Evolutionary conservation across 768 basidiomycete genomes (phyloP).

Genomic region (Nidularia pulvinata): DNA sequence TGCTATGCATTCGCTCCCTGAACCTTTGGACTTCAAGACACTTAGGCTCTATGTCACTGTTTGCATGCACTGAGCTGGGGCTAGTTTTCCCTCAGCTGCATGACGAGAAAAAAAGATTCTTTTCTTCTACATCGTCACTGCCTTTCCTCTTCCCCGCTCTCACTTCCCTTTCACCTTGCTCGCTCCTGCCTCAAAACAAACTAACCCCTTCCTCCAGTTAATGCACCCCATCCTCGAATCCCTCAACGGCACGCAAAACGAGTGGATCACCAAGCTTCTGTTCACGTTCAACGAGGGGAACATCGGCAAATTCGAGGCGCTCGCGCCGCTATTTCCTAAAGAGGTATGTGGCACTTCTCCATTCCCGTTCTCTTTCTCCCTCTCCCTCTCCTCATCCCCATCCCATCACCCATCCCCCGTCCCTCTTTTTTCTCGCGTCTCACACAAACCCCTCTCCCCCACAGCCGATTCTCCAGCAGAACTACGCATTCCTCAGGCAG

Average conservation of each 20-base stretch:
- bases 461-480: conserved; percentile 91
- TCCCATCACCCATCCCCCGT: too few relatives aligned
- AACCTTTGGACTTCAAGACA: too few relatives aligned
- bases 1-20: too few relatives aligned
- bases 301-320: conserved; percentile 94
- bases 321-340: conserved; percentile 83
- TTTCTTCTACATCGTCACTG: too few relatives aligned
- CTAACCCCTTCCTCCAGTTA: background rate
- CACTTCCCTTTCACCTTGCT: too few relatives aligned
- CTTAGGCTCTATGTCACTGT: too few relatives aligned
- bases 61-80: too few relatives aligned
- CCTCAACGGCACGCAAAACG: conserved; percentile 78
- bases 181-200: background rate
- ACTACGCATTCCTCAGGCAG: conserved; percentile 90
- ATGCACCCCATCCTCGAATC: conserved; percentile 96
- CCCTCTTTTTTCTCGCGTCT: background rate
- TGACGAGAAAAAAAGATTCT: too few relatives aligned
- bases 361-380: too few relatives aligned
- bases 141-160: too few relatives aligned
- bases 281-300: conserved; percentile 98
- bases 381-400: too few relatives aligned
- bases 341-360: conserved; percentile 80
- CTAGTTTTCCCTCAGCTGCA: too few relatives aligned
- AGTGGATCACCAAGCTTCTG: conserved; percentile 92
- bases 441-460: conserved; percentile 2